phyloP scores from a whole-genome alignment of 192 early-diverging fungal species.

The Coemansia javaensis region DNA sequence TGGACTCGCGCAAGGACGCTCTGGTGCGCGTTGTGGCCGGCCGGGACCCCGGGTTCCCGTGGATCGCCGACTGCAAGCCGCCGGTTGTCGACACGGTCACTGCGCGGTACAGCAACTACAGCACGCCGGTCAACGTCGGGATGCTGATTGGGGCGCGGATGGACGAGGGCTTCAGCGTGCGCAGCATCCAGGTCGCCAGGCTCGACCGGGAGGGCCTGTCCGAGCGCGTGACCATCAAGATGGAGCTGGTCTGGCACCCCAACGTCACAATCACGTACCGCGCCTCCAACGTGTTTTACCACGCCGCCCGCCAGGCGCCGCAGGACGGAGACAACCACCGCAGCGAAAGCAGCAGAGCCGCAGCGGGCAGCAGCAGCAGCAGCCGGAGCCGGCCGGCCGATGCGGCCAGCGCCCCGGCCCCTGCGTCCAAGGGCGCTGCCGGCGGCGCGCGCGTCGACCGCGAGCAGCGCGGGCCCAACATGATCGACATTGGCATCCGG shows the following conservation, averaged over 20 bases:
- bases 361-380: too few relatives aligned
- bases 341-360: too few relatives aligned
- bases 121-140: conserved; percentile 55
- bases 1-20: conserved; percentile 20
- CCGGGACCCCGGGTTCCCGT: conserved; percentile 58
- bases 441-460: conserved; percentile 13
- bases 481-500: conserved; percentile 45
- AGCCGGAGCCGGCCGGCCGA: too few relatives aligned
- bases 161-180: conserved; percentile 65
- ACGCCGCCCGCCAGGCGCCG: conserved; percentile 3
- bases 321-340: neutral
- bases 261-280: conserved; percentile 73
- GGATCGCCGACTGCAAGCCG: conserved; percentile 59
- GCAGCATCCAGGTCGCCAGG: conserved; percentile 52
- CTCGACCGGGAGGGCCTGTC: conserved; percentile 25
- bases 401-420: neutral
- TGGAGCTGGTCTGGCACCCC: conserved; percentile 68
- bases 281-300: conserved; percentile 52
- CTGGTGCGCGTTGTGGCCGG: conserved; percentile 10
- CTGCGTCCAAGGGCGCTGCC: conserved; percentile 1
- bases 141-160: conserved; percentile 61
- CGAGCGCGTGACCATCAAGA: conserved; percentile 58
- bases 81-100: conserved; percentile 58
- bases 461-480: conserved; percentile 39
- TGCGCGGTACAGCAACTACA: conserved; percentile 62